Base-by-base conservation (phyloP, 1,284 basidiomycete genomes). In the Lignosus rhinocerotis region DNA sequence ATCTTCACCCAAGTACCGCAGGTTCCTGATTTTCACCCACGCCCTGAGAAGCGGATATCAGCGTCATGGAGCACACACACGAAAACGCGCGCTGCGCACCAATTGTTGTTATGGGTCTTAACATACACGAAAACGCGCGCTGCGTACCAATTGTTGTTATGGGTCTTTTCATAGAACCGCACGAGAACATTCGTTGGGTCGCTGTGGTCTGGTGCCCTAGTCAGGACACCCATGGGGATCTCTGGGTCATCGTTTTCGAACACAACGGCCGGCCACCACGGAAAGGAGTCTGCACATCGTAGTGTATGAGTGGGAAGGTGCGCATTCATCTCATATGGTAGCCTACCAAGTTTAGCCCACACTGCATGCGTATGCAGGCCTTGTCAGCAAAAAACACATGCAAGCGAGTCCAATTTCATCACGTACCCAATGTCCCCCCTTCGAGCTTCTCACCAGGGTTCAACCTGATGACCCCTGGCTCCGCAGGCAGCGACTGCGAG, bases 101-200 rank as follows among this genome's bases (percentile, higher is more conserved):
- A 84, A 44, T 73, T 74, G 36, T 67, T 66, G n/a, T 66, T 63
- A 42, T 69, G 68, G 60, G 82, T 64, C 51, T 70, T 70, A n/a
- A n/a, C n/a, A n/a, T n/a, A 19, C 11, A 12, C 11, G 7, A 31
- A 8, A 47, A 17, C 6, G 6, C 14, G 8, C 8, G 8, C 39
- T 2, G 59, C 73, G 25, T 53, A 78, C 77, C 77, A 84, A 44
- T 73, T 74, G 36, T 67, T 66, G n/a, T 66, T 63, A 42, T 69
- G 68, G 60, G 82, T 64, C 51, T 70, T 70, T 65, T 83, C 81
- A 63, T 74, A 84, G 70, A 85, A 86, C 38, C 75, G 73, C 30
- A 84, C 78, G 12, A 84, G 73, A 65, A 73, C 71, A 63, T 58
- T 21, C 76, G 53, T 58, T 52, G 66, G 12, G 57, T 56, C 30